Evolutionary conservation across 192 early-diverging fungal species (phyloP).

Genomic region (Haplosporangium gracile): DNA sequence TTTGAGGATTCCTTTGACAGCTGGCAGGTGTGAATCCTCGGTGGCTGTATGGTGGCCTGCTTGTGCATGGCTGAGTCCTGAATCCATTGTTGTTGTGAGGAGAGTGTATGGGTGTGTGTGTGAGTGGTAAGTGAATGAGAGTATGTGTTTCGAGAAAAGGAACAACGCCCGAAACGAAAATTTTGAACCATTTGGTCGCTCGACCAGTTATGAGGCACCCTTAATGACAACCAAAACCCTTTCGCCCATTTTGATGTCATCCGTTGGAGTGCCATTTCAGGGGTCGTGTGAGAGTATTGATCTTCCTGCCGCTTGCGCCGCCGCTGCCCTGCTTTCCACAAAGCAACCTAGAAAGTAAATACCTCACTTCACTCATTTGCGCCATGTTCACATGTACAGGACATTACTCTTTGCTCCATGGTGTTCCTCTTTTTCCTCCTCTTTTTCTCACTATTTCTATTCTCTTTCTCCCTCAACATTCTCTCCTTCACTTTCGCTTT

Average conservation of each 20-base stretch:
- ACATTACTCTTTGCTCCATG: too few species aligned
- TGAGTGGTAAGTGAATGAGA: neutral
- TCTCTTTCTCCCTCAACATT: too few species aligned
- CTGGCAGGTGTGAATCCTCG: neutral
- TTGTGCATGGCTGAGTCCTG: neutral
- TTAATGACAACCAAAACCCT: neutral
- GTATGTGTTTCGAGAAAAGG: neutral
- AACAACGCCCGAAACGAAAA: neutral
- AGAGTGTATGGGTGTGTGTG: too few species aligned
- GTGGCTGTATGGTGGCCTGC: neutral
- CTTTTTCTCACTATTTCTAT: too few species aligned
- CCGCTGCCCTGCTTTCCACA: too few species aligned
- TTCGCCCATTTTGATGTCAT: neutral
- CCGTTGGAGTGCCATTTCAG: neutral
- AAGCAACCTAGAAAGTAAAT: too few species aligned
- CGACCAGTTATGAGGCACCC: neutral
- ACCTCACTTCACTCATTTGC: too few species aligned
- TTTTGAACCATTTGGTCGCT: neutral
- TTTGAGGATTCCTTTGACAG: constrained; percentile 48
- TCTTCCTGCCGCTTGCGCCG: too few species aligned
- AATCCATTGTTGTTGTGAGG: neutral
- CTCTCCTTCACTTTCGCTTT: neutral
- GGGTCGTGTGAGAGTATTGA: neutral
- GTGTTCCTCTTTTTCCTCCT: too few species aligned
- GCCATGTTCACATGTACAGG: too few species aligned